Evolutionary conservation across 495 filamentous ascomycete genomes (phyloP), one percentile per base, ranked within the genome.

Genomic region (Hyaloscypha variabilis): DNA sequence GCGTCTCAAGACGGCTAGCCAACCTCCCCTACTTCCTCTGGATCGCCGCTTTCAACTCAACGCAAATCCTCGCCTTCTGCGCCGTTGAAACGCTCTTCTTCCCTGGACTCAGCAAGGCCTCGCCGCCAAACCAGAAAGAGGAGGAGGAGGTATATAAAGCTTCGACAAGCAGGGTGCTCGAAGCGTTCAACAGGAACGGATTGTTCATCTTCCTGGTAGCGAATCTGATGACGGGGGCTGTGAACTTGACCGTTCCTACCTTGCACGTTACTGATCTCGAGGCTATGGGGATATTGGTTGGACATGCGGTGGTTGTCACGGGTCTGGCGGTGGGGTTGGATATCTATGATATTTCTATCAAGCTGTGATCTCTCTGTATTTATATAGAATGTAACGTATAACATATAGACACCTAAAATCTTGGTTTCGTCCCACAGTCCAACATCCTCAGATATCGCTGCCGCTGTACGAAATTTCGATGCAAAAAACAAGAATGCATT

Each of bases 1-100:
- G 79, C 2, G 92, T 97, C 6, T 98, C 95, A 5, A 88, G 95
- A 30, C 87, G 95, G 13, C 77, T 99, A 21, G 95, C 95, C 10
- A 98, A 98, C 72, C 85, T 97, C 60, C 93, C 95, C 0, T 99
- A 99, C 72, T 79, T 97, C 34, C 78, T 97, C 56, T 99, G 94
- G 94, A 89, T 96, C 19, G 79, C 87, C 14, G 88, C 92, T 6
- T 98, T 93, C 82, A 99, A 98, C 74, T 89, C 84, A 60, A 80
- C 77, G 8, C 91, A 97, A 73, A 76, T 99, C 21, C 80, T 90
- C 4, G 78, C 88, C 5, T 97, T 94, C 74, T 92, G 88, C 72
- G 70, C 86, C 34, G 82, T 93, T 17, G 94, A 98, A 73, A 86
- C 82, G 19, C 50, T 91, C 0, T 87, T 91, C 72, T 97, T 97